Conservation (phyloP, 2,329 filamentous ascomycete genomes). For the Huntiella moniliformis region DNA sequence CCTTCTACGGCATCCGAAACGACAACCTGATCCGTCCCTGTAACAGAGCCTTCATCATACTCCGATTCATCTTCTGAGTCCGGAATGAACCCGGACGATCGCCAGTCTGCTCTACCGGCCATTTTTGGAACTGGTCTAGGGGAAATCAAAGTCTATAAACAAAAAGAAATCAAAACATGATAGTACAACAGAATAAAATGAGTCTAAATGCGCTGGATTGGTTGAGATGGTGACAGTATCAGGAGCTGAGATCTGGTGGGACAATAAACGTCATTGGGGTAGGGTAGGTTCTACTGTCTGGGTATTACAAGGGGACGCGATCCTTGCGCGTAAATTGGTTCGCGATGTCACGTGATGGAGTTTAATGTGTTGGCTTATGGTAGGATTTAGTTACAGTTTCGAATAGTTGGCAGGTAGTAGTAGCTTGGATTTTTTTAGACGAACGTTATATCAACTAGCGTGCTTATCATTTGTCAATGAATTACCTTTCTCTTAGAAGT, state of each 20-base stretch:
- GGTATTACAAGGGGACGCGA: neutral
- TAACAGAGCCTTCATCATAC: slow-evolving; percentile 20
- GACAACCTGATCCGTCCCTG: neutral
- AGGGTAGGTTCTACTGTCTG: neutral
- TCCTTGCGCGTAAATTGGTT: slow-evolving; percentile 5
- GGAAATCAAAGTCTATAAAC: neutral
- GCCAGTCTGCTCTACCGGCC: too few species aligned
- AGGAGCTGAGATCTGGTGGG: neutral
- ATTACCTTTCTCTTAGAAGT: too few species aligned
- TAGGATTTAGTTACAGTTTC: too few species aligned
- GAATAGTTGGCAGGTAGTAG: too few species aligned
- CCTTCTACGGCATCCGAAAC: neutral
- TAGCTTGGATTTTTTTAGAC: too few species aligned
- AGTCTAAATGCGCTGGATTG: neutral
- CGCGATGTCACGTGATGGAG: slow-evolving; percentile 11
- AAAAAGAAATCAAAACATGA: neutral
- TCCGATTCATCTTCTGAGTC: slow-evolving; percentile 31
- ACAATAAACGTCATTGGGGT: neutral
- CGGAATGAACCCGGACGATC: slow-evolving; percentile 24
- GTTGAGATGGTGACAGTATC: neutral
- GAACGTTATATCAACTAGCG: too few species aligned
- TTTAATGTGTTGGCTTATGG: neutral
- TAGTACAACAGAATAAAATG: neutral
- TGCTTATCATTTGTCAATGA: too few species aligned
- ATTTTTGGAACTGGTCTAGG: too few species aligned